These are phyloP conservation scores for Amanita exitialis DNA, from an alignment of 768 basidiomycete species.

Conservation along the genomic window DNA sequence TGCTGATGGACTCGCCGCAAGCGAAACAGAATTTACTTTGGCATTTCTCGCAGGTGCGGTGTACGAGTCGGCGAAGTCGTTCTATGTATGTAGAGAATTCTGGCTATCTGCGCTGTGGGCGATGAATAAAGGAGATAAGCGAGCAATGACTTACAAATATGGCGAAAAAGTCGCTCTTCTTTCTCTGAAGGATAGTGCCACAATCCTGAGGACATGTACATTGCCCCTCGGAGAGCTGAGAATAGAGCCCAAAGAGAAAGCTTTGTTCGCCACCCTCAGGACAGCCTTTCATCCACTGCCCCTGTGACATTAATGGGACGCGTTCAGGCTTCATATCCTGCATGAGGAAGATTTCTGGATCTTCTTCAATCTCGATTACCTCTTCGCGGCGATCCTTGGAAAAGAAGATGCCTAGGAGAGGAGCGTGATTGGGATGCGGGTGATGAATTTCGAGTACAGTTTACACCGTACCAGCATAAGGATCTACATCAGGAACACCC, in stretches of 20 bases:
- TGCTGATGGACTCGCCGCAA: constrained; percentile 57
- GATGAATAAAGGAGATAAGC: constrained; percentile 1
- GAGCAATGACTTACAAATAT: constrained; percentile 51
- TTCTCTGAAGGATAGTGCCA: constrained; percentile 47
- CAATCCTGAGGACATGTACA: constrained; percentile 73
- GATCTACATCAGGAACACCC: constrained; percentile 59
- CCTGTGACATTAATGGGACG: constrained; percentile 70
- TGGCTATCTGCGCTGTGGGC: constrained; percentile 31
- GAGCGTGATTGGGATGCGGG: constrained; percentile 6
- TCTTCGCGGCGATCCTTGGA: constrained; percentile 90
- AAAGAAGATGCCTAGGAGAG: constrained; percentile 71
- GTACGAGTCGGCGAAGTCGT: constrained; percentile 48
- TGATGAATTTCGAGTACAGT: not conserved
- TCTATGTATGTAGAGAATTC: constrained; percentile 64
- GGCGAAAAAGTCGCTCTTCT: constrained; percentile 74
- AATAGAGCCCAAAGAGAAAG: constrained; percentile 79
- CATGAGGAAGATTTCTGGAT: constrained; percentile 43
- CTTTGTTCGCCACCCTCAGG: constrained; percentile 89
- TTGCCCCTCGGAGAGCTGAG: constrained; percentile 51
- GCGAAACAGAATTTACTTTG: constrained; percentile 57
- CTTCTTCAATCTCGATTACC: constrained; percentile 86
- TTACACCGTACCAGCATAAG: constrained; percentile 62
- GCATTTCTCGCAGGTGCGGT: constrained; percentile 54
- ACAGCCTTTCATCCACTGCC: constrained; percentile 97
- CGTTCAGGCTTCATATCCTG: constrained; percentile 27